phyloP scores from a whole-genome alignment of 2,329 filamentous ascomycete genomes.

The Xylariaceae sp. region DNA sequence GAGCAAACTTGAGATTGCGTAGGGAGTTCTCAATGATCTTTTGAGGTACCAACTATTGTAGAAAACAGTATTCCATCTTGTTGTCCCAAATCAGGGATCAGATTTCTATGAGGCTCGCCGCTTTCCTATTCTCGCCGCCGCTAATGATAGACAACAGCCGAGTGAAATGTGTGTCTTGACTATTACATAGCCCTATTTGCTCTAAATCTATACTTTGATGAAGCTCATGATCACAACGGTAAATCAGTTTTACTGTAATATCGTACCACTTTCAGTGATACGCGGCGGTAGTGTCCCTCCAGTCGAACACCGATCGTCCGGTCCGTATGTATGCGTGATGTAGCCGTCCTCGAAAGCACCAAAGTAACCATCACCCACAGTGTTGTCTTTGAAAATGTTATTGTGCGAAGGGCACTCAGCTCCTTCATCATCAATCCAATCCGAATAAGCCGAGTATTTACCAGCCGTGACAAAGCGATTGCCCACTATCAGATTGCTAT shows the following conservation, averaged over 20 bases:
- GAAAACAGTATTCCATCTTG: no score
- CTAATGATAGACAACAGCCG: no score
- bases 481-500: slow-evolving; percentile 11
- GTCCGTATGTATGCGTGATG: slow-evolving; percentile 14
- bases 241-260: slow-evolving; percentile 1
- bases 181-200: no score
- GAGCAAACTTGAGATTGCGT: no score
- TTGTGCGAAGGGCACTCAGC: slow-evolving; percentile 11
- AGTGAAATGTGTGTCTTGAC: no score
- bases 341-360: slow-evolving; percentile 10
- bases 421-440: slow-evolving; percentile 13
- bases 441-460: slow-evolving; percentile 17
- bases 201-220: no score
- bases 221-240: neutral
- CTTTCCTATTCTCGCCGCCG: no score
- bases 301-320: slow-evolving; percentile 9
- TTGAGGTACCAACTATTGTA: no score
- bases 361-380: slow-evolving; percentile 14
- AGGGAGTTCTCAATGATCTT: no score
- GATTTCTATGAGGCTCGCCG: no score
- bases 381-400: slow-evolving; percentile 12
- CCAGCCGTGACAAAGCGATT: slow-evolving; percentile 12
- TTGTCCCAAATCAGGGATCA: no score
- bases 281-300: slow-evolving; percentile 6
- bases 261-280: slow-evolving; percentile 11